Percentiles rank a stretch among this genome's conserved stretches.
Evolutionary conservation across 805 yeast species (phyloP).

Genomic region (Candida methanosorbosa): DNA sequence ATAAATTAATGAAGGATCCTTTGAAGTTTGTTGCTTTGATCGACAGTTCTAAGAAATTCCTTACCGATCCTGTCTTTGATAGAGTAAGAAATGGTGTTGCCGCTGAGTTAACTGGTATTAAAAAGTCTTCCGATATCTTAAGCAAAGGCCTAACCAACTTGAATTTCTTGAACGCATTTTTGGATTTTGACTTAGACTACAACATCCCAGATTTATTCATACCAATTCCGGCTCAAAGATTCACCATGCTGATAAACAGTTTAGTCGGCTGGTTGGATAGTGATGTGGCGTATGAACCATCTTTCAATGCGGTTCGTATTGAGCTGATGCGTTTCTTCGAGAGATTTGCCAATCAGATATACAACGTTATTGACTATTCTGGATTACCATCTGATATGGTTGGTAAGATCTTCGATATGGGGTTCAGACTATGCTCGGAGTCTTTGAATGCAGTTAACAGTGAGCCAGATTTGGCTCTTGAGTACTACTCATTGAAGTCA

Average conservation of each 20-base stretch:
- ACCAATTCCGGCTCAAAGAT: constrained; percentile 56
- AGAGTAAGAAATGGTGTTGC: constrained; percentile 52
- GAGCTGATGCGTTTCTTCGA: constrained; percentile 35
- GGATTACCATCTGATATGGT: constrained; percentile 20
- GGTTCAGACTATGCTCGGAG: constrained; percentile 31
- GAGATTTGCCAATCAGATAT: constrained; percentile 21
- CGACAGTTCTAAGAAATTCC: constrained; percentile 25
- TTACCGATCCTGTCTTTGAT: constrained; percentile 30
- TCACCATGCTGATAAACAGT: constrained; percentile 50
- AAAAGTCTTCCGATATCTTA: constrained; percentile 29
- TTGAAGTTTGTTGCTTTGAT: constrained; percentile 28
- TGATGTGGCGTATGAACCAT: constrained; percentile 49
- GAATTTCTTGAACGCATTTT: constrained; percentile 35
- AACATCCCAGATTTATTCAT: constrained; percentile 16
- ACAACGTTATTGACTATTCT: constrained; percentile 16
- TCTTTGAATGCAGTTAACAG: constrained; percentile 30
- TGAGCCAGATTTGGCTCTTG: constrained; percentile 27
- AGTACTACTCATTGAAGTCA: constrained; percentile 37
- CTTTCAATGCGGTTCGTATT: constrained; percentile 42
- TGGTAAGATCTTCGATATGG: constrained; percentile 26
- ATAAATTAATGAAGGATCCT: constrained; percentile 23
- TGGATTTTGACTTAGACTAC: constrained; percentile 25
- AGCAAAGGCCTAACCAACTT: constrained; percentile 37
- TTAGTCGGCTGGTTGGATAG: constrained; percentile 52
- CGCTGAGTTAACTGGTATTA: constrained; percentile 55